Percentiles rank a stretch among this genome's conserved stretches.
Conservation (phyloP, 495 filamentous ascomycete species). For the Penicillium verhagenii region DNA sequence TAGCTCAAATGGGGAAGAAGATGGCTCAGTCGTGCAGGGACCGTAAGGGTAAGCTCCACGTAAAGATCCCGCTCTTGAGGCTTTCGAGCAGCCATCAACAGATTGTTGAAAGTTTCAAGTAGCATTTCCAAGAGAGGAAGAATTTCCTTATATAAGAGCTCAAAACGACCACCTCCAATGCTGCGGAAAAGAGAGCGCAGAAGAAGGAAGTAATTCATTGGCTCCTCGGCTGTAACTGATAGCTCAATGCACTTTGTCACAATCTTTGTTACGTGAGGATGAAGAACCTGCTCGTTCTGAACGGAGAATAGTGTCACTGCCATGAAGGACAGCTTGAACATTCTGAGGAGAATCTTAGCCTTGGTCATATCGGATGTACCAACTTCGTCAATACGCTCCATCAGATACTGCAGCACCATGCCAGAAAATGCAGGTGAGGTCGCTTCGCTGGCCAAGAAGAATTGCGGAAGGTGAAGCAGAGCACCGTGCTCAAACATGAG, state of each 20-base stretch:
- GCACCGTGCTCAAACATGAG: conserved; percentile 98
- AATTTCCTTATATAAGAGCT: conserved; percentile 97
- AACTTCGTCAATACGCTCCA: conserved; percentile 93
- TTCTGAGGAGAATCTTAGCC: conserved; percentile 84
- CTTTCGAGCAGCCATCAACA: conserved; percentile 84
- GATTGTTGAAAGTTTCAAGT: conserved; percentile 92
- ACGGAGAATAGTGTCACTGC: conserved; percentile 92
- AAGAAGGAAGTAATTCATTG: conserved; percentile 97
- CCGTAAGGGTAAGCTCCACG: conserved; percentile 93
- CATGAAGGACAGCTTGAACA: conserved; percentile 99
- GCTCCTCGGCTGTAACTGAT: conserved; percentile 91
- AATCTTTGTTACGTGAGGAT: conserved; percentile 94
- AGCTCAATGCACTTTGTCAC: conserved; percentile 95
- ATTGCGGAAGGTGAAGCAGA: conserved; percentile 92
- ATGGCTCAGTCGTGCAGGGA: conserved; percentile 92
- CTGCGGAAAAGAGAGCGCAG: conserved; percentile 90
- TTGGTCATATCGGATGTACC: conserved; percentile 87
- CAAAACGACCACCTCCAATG: conserved; percentile 95
- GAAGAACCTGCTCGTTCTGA: conserved; percentile 92
- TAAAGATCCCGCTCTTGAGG: conserved; percentile 91
- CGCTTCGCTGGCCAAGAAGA: conserved; percentile 95
- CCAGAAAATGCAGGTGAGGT: conserved; percentile 96
- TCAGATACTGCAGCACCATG: conserved; percentile 95
- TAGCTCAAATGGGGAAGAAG: conserved; percentile 95
- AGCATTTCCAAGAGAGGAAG: conserved; percentile 95